Evolutionary conservation across 2,329 filamentous ascomycete species (phyloP), one percentile per base, ranked within the genome.

Genomic region (Aspergillus bombycis): DNA sequence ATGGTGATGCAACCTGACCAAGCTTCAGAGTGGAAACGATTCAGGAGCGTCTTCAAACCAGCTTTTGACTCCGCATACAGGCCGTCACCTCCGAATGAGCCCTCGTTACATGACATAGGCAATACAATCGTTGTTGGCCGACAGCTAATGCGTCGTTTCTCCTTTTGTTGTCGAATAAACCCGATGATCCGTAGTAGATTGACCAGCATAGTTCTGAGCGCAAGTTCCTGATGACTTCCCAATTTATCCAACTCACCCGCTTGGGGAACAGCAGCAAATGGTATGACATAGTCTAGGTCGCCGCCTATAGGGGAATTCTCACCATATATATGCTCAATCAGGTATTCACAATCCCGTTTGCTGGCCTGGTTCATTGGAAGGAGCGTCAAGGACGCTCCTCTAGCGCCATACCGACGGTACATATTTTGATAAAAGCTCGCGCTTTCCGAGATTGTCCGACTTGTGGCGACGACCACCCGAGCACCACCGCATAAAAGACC

Each of bases 11-110:
- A 80, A 0, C 38, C 62, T 4, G 65, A 68, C 68, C 68, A 69
- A n/a, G 45, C 63, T 12, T 69, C 68, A 1, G 68, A 69, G 21
- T 61, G 52, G 12, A 69, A 68, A 2, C 68, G 63, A 16, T 68
- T 69, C 54, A 69, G 62, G 4, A 69, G 36, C 2, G 63, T 53
- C 26, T 64, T 77, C 68, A 60, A 62, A 45, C 80, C 80, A 2
- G 81, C 68, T 68, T 83, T 83, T 3, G 80, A 80, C 64, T 82
- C 81, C 0, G 78, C 71, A 61, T 83, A 82, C 14, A 83, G 64
- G 0, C 81, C 81, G 59, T 83, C 80, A 3, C 73, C 70, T 2
- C 81, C 80, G 57, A 83, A 80, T 1, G 69, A 72, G 38, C 81
- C 80, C 55, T 80, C 78, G 61, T 83, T 83, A 8, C 80, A 80